phyloP scores from a whole-genome alignment of 805 yeast genomes.

The Metschnikowia peoriensis region DNA sequence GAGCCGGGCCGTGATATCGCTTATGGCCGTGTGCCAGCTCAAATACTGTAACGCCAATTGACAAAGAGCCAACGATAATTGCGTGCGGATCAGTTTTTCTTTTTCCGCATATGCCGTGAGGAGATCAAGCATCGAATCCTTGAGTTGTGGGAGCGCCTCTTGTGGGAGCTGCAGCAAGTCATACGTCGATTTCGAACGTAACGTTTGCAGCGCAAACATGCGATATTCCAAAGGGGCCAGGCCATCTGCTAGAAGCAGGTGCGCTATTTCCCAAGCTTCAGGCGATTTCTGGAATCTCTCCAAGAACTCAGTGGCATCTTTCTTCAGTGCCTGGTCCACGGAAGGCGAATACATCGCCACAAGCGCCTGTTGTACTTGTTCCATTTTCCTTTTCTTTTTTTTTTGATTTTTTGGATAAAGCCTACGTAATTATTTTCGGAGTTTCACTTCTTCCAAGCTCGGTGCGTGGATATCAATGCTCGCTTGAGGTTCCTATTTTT shows the following conservation, averaged over 20 bases:
- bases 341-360: slow-evolving; percentile 45
- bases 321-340: slow-evolving; percentile 45
- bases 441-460: too few relatives aligned
- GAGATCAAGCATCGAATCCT: slow-evolving; percentile 62
- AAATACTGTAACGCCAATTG: slow-evolving; percentile 76
- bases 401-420: not conserved
- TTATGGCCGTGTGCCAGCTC: slow-evolving; percentile 68
- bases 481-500: not conserved
- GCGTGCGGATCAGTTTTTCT: slow-evolving; percentile 69
- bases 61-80: slow-evolving; percentile 77
- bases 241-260: slow-evolving; percentile 46
- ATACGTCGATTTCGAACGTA: slow-evolving; percentile 79
- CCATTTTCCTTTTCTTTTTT: slow-evolving; percentile 10
- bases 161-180: slow-evolving; percentile 73
- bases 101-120: slow-evolving; percentile 42
- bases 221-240: slow-evolving; percentile 52
- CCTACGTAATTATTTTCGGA: too few relatives aligned
- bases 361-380: slow-evolving; percentile 45
- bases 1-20: slow-evolving; percentile 58
- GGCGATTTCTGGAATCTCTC: slow-evolving; percentile 81
- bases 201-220: slow-evolving; percentile 88
- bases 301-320: slow-evolving; percentile 52
- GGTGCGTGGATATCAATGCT: not conserved
- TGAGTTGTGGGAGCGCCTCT: slow-evolving; percentile 53
- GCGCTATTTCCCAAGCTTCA: slow-evolving; percentile 76